phyloP scores from a whole-genome alignment of 805 yeast species.

The Torulaspora indica region DNA sequence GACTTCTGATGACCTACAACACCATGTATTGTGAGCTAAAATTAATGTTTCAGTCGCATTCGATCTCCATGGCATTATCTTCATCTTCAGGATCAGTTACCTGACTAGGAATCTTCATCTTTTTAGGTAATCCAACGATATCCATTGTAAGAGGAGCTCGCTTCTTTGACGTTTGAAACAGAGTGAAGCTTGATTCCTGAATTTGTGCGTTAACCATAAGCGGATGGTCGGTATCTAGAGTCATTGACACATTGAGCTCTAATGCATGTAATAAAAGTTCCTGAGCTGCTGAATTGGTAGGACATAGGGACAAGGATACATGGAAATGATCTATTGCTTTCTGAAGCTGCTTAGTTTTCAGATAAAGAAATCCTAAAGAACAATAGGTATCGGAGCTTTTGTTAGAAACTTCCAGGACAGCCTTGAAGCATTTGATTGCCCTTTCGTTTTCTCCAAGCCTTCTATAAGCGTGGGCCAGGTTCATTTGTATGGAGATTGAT shows the following conservation, averaged over 20 bases:
- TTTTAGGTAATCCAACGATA: slow-evolving; percentile 10
- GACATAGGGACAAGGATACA: slow-evolving; percentile 70
- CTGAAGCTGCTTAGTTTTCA: slow-evolving; percentile 58
- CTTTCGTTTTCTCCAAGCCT: slow-evolving; percentile 55
- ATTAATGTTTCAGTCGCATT: slow-evolving; percentile 8
- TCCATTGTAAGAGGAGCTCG: slow-evolving; percentile 14
- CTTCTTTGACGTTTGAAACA: slow-evolving; percentile 10
- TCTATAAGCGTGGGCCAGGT: slow-evolving; percentile 85
- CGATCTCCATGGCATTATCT: slow-evolving; percentile 25
- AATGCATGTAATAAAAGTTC: slow-evolving; percentile 78
- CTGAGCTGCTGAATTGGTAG: slow-evolving; percentile 77
- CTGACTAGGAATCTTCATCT: slow-evolving; percentile 8
- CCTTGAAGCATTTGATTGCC: slow-evolving; percentile 70
- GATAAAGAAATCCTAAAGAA: slow-evolving; percentile 77
- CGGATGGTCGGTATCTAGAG: slow-evolving; percentile 33
- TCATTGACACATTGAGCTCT: slow-evolving; percentile 45
- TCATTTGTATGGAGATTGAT: slow-evolving; percentile 79
- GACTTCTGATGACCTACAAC: neutral
- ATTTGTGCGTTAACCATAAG: slow-evolving; percentile 23
- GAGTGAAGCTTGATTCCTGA: slow-evolving; percentile 11
- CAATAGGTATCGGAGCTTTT: slow-evolving; percentile 72
- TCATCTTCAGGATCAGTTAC: slow-evolving; percentile 9
- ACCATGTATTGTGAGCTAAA: too few relatives aligned
- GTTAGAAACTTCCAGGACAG: slow-evolving; percentile 64
- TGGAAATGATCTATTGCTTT: slow-evolving; percentile 76